These are phyloP conservation scores for Colletotrichum camelliae DNA, from an alignment of 2,329 filamentous ascomycete genomes.

Conservation along the genomic window DNA sequence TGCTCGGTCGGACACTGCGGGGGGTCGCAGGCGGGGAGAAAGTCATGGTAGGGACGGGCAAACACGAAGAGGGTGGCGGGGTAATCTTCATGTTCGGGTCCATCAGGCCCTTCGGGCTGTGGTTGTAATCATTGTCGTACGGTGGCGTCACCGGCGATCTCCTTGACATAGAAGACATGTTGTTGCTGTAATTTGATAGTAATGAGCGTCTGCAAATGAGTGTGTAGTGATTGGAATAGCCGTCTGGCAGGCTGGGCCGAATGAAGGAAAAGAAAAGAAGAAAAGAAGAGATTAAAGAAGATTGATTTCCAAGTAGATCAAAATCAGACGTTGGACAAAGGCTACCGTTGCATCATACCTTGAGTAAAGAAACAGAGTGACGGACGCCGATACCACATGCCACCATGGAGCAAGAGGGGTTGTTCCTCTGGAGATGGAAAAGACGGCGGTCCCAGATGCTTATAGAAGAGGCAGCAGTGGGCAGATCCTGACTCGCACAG, in stretches of 20 bases:
- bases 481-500: slow-evolving; percentile 12
- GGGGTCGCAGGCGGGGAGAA: slow-evolving; percentile 30
- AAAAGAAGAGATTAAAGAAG: not conserved
- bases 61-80: not conserved
- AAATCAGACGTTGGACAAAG: not conserved
- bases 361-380: not conserved
- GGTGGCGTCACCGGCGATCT: slow-evolving; percentile 18
- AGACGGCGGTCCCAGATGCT: slow-evolving; percentile 1
- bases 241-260: not conserved
- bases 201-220: slow-evolving; percentile 10
- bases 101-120: not conserved
- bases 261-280: not conserved
- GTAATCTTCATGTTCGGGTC: not conserved
- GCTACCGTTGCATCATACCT: slow-evolving; percentile 1
- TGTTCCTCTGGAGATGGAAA: slow-evolving; percentile 16
- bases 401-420: not conserved
- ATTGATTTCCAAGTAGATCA: not conserved
- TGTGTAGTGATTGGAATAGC: not conserved
- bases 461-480: slow-evolving; percentile 8
- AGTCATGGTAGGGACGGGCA: slow-evolving; percentile 1
- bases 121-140: not conserved
- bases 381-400: slow-evolving; percentile 1
- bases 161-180: slow-evolving; percentile 7
- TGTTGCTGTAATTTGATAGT: not conserved
- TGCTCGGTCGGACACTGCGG: slow-evolving; percentile 23